Conservation (phyloP, 2,329 filamentous ascomycete species). For the Curvularia eragrostidis region DNA sequence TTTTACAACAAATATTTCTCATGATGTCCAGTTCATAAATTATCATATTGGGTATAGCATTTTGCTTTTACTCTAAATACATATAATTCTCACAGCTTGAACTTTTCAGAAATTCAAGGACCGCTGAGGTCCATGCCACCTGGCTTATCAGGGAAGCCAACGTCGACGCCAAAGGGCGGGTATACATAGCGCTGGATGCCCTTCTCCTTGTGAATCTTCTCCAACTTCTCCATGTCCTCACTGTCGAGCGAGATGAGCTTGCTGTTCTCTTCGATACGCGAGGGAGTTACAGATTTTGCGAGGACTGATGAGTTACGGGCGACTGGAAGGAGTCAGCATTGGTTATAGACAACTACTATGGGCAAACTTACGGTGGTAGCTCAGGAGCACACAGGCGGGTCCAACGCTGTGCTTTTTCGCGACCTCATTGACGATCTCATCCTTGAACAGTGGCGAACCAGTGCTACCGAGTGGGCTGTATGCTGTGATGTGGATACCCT, state of each 20-base stretch:
- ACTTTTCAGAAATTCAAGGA: conserved; percentile 24
- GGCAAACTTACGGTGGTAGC: conserved; percentile 69
- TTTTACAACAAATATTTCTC: not conserved
- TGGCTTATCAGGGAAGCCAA: conserved; percentile 58
- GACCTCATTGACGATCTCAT: conserved; percentile 56
- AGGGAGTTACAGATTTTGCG: conserved; percentile 73
- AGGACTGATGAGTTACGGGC: conserved; percentile 73
- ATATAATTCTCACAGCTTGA: conserved; percentile 14
- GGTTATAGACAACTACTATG: not conserved
- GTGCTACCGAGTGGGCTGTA: conserved; percentile 64
- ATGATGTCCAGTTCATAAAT: not conserved
- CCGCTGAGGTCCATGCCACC: conserved; percentile 47
- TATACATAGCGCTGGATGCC: conserved; percentile 58
- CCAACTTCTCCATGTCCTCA: conserved; percentile 64
- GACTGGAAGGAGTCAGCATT: conserved; percentile 50
- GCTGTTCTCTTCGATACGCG: conserved; percentile 73
- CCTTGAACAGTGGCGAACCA: conserved; percentile 56
- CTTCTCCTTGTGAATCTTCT: conserved; percentile 55
- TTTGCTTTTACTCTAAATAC: conserved; percentile 12
- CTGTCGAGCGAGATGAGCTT: conserved; percentile 69
- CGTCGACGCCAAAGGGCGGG: conserved; percentile 57
- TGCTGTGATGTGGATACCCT: conserved; percentile 74
- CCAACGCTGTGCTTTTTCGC: conserved; percentile 59
- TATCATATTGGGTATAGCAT: conserved; percentile 21
- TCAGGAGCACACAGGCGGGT: conserved; percentile 67